These are phyloP conservation scores for Aspergillus incahuasiensis DNA, from an alignment of 495 filamentous ascomycete genomes.

Conservation along the genomic window DNA sequence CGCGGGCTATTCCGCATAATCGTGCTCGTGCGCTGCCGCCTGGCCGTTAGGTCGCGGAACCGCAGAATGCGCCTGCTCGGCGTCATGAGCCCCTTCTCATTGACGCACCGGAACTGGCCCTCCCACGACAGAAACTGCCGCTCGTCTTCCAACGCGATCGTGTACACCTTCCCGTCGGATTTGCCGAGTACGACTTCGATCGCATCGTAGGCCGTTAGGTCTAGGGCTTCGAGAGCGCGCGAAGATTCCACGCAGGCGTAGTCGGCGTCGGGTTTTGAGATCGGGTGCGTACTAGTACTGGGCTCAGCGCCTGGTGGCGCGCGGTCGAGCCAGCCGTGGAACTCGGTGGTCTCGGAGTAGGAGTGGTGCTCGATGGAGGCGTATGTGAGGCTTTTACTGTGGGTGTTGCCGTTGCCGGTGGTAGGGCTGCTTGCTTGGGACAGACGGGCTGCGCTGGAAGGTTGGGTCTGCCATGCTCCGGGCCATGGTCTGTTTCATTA, in stretches of 20 bases:
- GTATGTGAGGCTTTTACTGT: conserved; percentile 1
- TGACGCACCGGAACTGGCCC: background rate
- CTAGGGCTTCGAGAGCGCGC: conserved; percentile 9
- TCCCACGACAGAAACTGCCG: background rate
- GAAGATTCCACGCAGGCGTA: background rate
- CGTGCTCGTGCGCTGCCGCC: background rate
- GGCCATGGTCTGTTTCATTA: background rate
- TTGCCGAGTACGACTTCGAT: conserved; percentile 30
- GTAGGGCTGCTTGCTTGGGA: too few relatives aligned
- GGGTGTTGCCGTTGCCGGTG: background rate
- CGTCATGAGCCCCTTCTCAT: background rate
- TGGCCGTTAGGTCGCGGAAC: background rate
- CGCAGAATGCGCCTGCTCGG: background rate
- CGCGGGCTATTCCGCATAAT: background rate
- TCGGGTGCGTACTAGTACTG: background rate
- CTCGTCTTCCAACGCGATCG: conserved; percentile 61
- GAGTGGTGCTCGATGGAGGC: background rate
- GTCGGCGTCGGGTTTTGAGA: background rate
- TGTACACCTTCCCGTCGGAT: conserved; percentile 52
- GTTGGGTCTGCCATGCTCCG: conserved; percentile 4
- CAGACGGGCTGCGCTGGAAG: too few relatives aligned
- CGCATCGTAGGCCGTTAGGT: conserved; percentile 48
- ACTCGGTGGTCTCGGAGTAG: background rate
- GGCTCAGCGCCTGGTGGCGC: background rate
- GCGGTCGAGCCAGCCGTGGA: conserved; percentile 11